Conservation (phyloP, 1,284 basidiomycete genomes). For the Ustanciosporium gigantosporum region DNA sequence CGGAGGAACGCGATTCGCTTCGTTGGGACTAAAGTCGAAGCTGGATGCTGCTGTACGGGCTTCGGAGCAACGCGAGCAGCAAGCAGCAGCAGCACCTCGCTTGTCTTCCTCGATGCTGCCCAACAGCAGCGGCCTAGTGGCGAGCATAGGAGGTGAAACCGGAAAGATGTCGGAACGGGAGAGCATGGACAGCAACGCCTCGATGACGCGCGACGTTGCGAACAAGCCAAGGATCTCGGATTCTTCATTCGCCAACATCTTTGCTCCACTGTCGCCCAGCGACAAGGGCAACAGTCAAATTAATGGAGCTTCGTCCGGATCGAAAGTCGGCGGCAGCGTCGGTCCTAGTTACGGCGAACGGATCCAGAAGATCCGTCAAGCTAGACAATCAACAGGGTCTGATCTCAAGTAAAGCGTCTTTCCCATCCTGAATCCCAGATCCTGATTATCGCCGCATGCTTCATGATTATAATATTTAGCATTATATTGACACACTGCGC, state of each 20-base stretch:
- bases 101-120: slow-evolving; percentile 24
- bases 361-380: slow-evolving; percentile 18
- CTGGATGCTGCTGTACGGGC: slow-evolving; percentile 24
- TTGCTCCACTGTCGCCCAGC: slow-evolving; percentile 1
- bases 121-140: too few relatives aligned
- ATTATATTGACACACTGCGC: too few relatives aligned
- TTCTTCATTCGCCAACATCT: slow-evolving; percentile 6
- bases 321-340: background rate
- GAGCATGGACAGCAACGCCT: slow-evolving; percentile 16
- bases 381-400: slow-evolving; percentile 3
- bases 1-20: slow-evolving; percentile 21
- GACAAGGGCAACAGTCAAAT: background rate
- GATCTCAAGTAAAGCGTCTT: slow-evolving; percentile 1
- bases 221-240: background rate
- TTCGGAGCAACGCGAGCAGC: slow-evolving; percentile 14
- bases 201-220: slow-evolving; percentile 1
- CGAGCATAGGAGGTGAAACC: too few relatives aligned
- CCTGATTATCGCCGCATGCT: too few relatives aligned
- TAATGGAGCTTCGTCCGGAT: background rate
- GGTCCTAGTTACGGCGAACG: slow-evolving; percentile 30
- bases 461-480: too few relatives aligned
- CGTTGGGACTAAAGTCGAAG: slow-evolving; percentile 27
- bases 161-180: slow-evolving; percentile 5
- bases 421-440: background rate
- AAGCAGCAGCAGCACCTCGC: slow-evolving; percentile 5